Conservation (phyloP, 441 rosid genomes). For the Populus hybrid region DNA sequence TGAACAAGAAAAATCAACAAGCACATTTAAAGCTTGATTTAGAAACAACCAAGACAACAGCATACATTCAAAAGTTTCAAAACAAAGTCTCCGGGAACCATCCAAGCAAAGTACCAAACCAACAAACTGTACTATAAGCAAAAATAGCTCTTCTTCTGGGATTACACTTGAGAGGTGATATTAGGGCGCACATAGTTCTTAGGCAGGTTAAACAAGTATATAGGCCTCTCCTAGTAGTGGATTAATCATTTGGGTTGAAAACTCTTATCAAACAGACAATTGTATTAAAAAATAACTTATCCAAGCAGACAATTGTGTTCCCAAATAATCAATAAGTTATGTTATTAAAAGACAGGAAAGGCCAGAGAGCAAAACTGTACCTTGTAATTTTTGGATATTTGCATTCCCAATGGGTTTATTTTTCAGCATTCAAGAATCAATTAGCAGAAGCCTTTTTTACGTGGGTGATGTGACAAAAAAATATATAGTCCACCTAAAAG, state of each 20-base stretch:
- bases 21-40: not conserved
- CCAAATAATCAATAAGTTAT: not conserved
- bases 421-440: not conserved
- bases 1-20: not conserved
- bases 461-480: not conserved
- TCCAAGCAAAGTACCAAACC: not conserved
- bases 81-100: not conserved
- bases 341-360: not conserved
- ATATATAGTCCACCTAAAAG: not conserved
- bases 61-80: not conserved
- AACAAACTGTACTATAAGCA: not conserved
- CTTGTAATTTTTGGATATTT: not conserved
- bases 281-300: not conserved
- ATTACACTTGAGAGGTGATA: not conserved
- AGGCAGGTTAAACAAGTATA: not conserved
- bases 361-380: not conserved
- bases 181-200: not conserved
- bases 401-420: not conserved
- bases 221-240: not conserved
- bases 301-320: not conserved
- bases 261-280: not conserved
- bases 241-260: constrained; percentile 1
- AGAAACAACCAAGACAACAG: not conserved
- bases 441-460: not conserved
- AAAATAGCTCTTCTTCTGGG: not conserved